phyloP scores from a whole-genome alignment of 2,329 filamentous ascomycete genomes.

The Ceratocystis diversiconidia region DNA sequence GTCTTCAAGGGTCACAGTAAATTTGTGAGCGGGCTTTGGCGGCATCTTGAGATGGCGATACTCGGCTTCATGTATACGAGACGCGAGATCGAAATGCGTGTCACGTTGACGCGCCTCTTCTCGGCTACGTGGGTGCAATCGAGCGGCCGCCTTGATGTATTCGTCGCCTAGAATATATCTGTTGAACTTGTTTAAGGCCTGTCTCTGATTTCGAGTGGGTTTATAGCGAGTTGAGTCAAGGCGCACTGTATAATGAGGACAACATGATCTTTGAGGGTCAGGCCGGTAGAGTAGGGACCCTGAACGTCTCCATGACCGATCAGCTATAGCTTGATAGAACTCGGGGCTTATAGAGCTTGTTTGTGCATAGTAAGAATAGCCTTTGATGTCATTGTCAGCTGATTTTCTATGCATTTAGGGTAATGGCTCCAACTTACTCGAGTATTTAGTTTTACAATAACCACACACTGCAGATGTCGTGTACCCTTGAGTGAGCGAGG shows the following conservation, averaged over 20 bases:
- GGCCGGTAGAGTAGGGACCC: conserved; percentile 61
- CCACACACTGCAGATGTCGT: conserved; percentile 7
- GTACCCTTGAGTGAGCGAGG: conserved; percentile 4
- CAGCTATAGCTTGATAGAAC: conserved; percentile 58
- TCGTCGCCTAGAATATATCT: conserved; percentile 52
- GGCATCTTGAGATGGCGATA: conserved; percentile 38
- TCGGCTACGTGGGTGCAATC: conserved; percentile 51
- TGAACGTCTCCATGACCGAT: conserved; percentile 66
- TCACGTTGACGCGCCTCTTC: conserved; percentile 49
- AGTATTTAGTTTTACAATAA: conserved; percentile 8
- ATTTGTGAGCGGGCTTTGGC: conserved; percentile 49
- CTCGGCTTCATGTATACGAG: conserved; percentile 58
- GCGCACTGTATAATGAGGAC: conserved; percentile 77
- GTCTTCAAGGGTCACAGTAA: conserved; percentile 56
- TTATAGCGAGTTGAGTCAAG: conserved; percentile 52
- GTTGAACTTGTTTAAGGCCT: conserved; percentile 65
- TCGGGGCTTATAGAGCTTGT: conserved; percentile 45
- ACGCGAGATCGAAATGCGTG: conserved; percentile 51
- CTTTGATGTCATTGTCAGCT: conserved; percentile 28
- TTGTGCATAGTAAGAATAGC: conserved; percentile 57
- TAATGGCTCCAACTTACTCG: conserved; percentile 11
- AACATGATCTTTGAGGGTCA: conserved; percentile 68
- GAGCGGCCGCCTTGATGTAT: conserved; percentile 51
- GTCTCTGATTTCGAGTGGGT: conserved; percentile 56
- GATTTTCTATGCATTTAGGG: background rate